Base-by-base conservation (phyloP, 2,329 filamentous ascomycete genomes). In the Cryphonectria radicalis region DNA sequence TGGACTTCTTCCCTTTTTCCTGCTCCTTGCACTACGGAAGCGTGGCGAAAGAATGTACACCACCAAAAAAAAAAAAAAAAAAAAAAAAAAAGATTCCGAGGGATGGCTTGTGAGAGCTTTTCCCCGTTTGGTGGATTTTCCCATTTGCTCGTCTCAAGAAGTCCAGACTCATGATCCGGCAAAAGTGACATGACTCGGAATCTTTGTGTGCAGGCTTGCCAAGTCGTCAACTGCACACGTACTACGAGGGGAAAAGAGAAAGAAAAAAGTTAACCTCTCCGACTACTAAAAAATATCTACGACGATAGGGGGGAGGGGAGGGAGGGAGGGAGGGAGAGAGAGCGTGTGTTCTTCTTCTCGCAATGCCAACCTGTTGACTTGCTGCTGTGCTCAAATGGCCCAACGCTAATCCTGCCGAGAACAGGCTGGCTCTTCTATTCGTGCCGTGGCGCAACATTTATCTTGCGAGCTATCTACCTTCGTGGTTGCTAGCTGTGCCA, bases 1-100 rank as follows among this genome's bases (percentile, higher is more conserved):
- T 59, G 25, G 25, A 35, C 14, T 32, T 28, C 19, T 50, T 32
- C 14, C 19, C n/a, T 22, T n/a, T 10, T 50, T 10, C 22, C 22
- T 19, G 7, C 17, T 50, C 22, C 43, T 50, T 65, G 53, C 69
- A 46, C 60, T 68, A 65, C 62, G 53, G 66, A 68, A 69, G 53
- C 28, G 37, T 35, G 66, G 22, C 60, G 43, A 53, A 40, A 17
- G 32, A 50, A 32, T 53, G 22, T 53, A 19, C n/a, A 19, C 37
- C 37, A 28, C 28, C 37, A 50, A 5, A 46, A 46, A 50, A 50
- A 19, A n/a, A 28, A 57, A 57, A 19, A n/a, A 28, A 57, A 57
- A 50, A 5, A 46, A 46, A 50, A 50, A 19, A n/a, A 28, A 57
- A 57, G 13, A 28, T 28, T 57, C 28, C 53, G 13, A 32, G 13